Base-by-base conservation (phyloP, 768 basidiomycete species). In the Gloeopeniophorella convolvens region DNA sequence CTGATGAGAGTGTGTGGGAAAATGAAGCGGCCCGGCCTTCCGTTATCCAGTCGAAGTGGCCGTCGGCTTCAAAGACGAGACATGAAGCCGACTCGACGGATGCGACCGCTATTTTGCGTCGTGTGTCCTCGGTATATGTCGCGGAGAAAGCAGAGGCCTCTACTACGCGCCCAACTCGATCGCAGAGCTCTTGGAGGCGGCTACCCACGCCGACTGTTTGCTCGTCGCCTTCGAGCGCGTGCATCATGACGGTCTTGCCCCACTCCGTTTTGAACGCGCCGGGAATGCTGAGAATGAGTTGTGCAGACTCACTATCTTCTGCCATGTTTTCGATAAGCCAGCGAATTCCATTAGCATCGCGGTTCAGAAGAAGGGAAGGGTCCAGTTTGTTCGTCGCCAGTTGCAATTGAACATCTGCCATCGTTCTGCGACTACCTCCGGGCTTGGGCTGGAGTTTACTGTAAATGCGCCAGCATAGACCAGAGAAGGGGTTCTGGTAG, bases 401-500 rank as follows among this genome's bases (percentile, higher is more conserved):
- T 10, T 44, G 42, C 27, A 44, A 20, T 12, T 26, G 42, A 18
- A 20, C 42, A n/a, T 44, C 42, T 5, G 42, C 18, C 42, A 44
- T 44, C 7, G 23, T 44, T 12, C 23, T 44, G 42, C 50, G 43
- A 18, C 20, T 20, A 4, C 42, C 24, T 13, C 42, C 35, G 18
- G 42, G 50, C 24, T 45, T 26, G 13, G 33, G 16, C 30, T 51
- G 50, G 32, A 45, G n/a, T n/a, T n/a, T n/a, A n/a, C n/a, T n/a
- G n/a, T n/a, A 45, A 7, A 51, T 10, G 6, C 11, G 21, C 50
- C 50, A 51, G 35, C 45, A 51, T 7, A 45, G 24, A 7, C 50
- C 43, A 20, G 50, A 45, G 8, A 39, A 26, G 12, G 50, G 50
- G n/a, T 23, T 36, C 21, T 51, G 50, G 24, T 51, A 51, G 16